These are phyloP conservation scores for Hordeum pubiflorum DNA, from an alignment of 202 grass and related monocot genomes.

Conservation along the genomic window DNA sequence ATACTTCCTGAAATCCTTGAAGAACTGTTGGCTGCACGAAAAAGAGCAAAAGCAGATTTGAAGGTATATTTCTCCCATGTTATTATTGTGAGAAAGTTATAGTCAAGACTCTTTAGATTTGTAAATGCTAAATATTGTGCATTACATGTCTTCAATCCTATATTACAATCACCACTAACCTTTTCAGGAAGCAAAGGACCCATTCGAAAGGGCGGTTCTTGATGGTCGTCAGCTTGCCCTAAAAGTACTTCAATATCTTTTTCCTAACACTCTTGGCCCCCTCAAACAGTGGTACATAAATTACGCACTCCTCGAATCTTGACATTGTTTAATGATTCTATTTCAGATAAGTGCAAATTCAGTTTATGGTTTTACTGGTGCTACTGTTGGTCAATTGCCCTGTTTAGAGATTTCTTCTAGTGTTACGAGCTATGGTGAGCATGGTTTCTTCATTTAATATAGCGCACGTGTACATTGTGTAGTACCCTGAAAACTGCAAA, in stretches of 20 bases:
- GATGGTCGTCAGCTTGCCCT: conserved; percentile 94
- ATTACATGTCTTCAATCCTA: conserved; percentile 16
- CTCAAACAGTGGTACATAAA: not conserved
- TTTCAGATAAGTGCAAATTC: conserved; percentile 94
- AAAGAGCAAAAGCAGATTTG: conserved; percentile 99
- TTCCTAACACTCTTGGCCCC: not conserved
- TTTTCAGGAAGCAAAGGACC: conserved; percentile 90
- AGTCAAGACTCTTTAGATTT: not conserved
- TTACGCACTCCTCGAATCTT: conserved; percentile 1
- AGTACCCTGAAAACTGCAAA: not conserved
- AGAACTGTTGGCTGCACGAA: conserved; percentile 87
- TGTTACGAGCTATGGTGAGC: conserved; percentile 90
- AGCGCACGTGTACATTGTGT: not conserved
- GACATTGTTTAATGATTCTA: not conserved
- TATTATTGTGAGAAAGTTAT: conserved; percentile 11
- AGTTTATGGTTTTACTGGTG: conserved; percentile 98
- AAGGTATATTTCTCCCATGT: conserved; percentile 54
- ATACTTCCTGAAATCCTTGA: conserved; percentile 99
- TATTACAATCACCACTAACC: conserved; percentile 9
- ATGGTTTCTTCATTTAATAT: not conserved
- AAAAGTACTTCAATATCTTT: conserved; percentile 54
- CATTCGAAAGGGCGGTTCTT: conserved; percentile 93
- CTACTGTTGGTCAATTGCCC: conserved; percentile 88
- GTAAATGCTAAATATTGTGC: conserved; percentile 16
- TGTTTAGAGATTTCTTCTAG: conserved; percentile 98